phyloP scores from a whole-genome alignment of 345 rosid genomes.

The Gossypium australe region DNA sequence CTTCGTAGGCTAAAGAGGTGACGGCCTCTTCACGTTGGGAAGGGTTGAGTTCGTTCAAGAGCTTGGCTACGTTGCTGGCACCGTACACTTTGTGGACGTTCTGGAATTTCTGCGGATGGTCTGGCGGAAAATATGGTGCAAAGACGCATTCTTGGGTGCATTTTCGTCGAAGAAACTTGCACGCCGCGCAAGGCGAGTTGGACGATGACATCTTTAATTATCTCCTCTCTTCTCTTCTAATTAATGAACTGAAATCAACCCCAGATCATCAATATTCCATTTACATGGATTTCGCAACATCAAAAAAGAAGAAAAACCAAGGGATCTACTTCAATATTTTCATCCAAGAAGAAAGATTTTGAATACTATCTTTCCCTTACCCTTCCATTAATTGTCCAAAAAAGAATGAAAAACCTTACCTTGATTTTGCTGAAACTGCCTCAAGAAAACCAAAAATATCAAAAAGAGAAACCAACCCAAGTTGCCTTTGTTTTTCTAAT shows the following conservation, averaged over 20 bases:
- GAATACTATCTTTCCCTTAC: no score
- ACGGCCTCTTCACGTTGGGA: slow-evolving; percentile 66
- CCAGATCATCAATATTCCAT: slow-evolving; percentile 1
- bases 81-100: slow-evolving; percentile 61
- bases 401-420: neutral
- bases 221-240: neutral
- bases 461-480: neutral
- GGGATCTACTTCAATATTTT: neutral
- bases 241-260: slow-evolving; percentile 3
- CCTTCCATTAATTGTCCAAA: no score
- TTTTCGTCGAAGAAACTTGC: slow-evolving; percentile 64
- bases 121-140: slow-evolving; percentile 83
- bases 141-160: slow-evolving; percentile 79
- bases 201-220: slow-evolving; percentile 45
- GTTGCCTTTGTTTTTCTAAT: neutral
- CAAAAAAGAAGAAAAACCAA: neutral
- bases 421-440: neutral
- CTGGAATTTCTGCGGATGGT: slow-evolving; percentile 58
- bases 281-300: neutral
- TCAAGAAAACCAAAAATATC: neutral
- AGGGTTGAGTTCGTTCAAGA: slow-evolving; percentile 54
- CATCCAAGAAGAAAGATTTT: neutral
- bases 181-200: slow-evolving; percentile 71
- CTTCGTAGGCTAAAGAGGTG: slow-evolving; percentile 69
- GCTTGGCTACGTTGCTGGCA: slow-evolving; percentile 69